Evolutionary conservation across 306 rosid species (phyloP), one percentile per base, ranked within the genome.

Genomic region (Cucurbita maxima): DNA sequence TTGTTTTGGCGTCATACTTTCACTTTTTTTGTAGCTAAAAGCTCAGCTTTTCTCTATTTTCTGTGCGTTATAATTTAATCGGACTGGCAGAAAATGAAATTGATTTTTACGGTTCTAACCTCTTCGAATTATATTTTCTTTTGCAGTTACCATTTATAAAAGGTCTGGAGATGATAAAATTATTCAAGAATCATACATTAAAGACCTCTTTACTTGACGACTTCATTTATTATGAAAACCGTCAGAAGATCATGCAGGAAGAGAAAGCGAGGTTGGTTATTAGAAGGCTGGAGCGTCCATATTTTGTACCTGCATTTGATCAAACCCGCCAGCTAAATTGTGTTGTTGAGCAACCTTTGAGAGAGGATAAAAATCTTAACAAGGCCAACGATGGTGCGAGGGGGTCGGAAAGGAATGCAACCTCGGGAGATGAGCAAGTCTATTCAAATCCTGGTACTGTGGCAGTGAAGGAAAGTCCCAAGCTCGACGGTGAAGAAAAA

Each of bases 141-240:
- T 44, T 77, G 83, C 96, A 93, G 97, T 79, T 93, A 76, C 83
- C 81, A 76, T 85, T 63, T 77, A 82, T 72, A 79, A 90, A 88
- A 76, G 98, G 97, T 69, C 77, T 83, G 81, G 98, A 90, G 81
- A 88, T 93, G 92, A 78, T 93, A 79, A 93, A 85, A 74, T 81
- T 88, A 50, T 90, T 93, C 86, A 93, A 88, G 83, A 87, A 76
- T 51, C 88, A 88, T 59, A 20, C 81, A n/a, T 18, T 84, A 83
- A 93, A 86, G 93, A 88, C 93, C 41, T 93, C 97, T 72, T 82
- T 93, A 80, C 93, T 90, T 19, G 98, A 93, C 54, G 98, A 93
- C 76, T 88, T 93, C 18, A 77, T 88, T 69, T 93, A 93, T 76
- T 88, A 93, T 72, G 98, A 93, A 86, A 83, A 87, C 73, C 98